Evolutionary conservation across 2,329 filamentous ascomycete genomes (phyloP), one percentile per base, ranked within the genome.

Genomic region (Aspergillus viridinutans): DNA sequence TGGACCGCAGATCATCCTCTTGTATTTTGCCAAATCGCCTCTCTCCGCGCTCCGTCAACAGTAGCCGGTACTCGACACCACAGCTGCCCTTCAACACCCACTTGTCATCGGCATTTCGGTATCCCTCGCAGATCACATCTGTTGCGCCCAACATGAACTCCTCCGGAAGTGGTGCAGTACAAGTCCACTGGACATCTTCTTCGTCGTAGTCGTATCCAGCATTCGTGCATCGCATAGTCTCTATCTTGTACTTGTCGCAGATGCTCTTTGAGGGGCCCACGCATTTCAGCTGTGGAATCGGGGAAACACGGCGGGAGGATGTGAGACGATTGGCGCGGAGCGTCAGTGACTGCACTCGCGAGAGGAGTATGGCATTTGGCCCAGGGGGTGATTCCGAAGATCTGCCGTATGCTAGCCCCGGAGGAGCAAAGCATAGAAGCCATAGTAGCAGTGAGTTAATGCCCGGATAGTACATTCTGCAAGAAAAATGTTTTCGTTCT

Each of bases 91-190:
- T 92, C 54, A 97, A 77, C n/a, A 97, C 83, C 72, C 91, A 95
- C 0, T 85, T 85, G 72, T 97, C 94, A 49, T 93, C 85, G 0
- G 87, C 76, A 14, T 78, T 81, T 57, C 83, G 79, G 76, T 96
- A 97, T 10, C 94, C 93, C 70, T 99, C 93, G 74, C 94, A 99
- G 10, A 92, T 80, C 55, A 97, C 93, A 60, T 97, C 92, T 10
- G 93, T 97, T 59, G 84, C 83, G 56, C 90, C 92, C 28, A 97
- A 84, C 74, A 87, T 88, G 74, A 87, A 85, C 62, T 87, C 85
- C 10, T 78, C 72, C 0, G 85, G 85, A 1, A 87, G 72, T 2
- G 79, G 78, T 4, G 85, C 83, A n/a, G 85, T 85, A 76, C 93
- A 99, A 28, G 90, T 90, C 93, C 93, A 99, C 76, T 96, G 88